phyloP scores from a whole-genome alignment of 2,329 filamentous ascomycete genomes.

The Penicillium janthinellum region DNA sequence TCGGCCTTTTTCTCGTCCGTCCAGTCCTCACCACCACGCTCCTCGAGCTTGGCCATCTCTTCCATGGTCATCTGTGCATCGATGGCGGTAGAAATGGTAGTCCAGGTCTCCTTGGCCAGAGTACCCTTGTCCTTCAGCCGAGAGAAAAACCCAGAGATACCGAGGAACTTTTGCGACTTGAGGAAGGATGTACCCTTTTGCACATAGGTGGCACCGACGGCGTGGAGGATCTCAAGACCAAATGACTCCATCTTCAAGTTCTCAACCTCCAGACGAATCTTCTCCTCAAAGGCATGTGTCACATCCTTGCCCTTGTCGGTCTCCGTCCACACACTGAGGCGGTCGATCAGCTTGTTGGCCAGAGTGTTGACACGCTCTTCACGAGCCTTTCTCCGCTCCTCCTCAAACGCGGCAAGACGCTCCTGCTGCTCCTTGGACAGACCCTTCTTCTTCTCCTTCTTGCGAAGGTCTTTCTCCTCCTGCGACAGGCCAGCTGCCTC shows the following conservation, averaged over 20 bases:
- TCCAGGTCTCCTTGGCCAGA: constrained; percentile 97
- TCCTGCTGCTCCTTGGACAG: constrained; percentile 91
- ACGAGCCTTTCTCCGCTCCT: constrained; percentile 78
- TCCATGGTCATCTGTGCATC: constrained; percentile 98
- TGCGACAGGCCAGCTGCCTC: constrained; percentile 66
- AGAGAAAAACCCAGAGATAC: constrained; percentile 92
- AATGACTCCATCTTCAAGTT: constrained; percentile 99
- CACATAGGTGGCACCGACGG: constrained; percentile 88
- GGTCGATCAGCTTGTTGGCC: constrained; percentile 80
- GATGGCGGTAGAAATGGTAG: constrained; percentile 92
- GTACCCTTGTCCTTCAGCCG: constrained; percentile 95
- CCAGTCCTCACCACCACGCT: constrained; percentile 94
- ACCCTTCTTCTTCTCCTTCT: constrained; percentile 87
- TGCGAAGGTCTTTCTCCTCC: constrained; percentile 74
- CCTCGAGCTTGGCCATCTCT: constrained; percentile 96
- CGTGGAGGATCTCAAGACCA: constrained; percentile 91
- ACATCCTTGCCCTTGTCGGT: constrained; percentile 87
- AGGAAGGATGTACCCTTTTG: constrained; percentile 84
- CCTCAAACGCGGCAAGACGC: constrained; percentile 83
- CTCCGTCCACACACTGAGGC: constrained; percentile 94
- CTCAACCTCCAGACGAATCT: constrained; percentile 92
- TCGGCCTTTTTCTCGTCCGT: constrained; percentile 96
- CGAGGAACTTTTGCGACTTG: constrained; percentile 95
- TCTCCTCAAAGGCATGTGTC: constrained; percentile 86
- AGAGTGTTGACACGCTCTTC: constrained; percentile 88